A percentile compares a stretch with the other conserved stretches of the same genome.
Evolutionary conservation across 23 red algal genomes (phyloP).

Genomic region (Gracilariopsis chorda): DNA sequence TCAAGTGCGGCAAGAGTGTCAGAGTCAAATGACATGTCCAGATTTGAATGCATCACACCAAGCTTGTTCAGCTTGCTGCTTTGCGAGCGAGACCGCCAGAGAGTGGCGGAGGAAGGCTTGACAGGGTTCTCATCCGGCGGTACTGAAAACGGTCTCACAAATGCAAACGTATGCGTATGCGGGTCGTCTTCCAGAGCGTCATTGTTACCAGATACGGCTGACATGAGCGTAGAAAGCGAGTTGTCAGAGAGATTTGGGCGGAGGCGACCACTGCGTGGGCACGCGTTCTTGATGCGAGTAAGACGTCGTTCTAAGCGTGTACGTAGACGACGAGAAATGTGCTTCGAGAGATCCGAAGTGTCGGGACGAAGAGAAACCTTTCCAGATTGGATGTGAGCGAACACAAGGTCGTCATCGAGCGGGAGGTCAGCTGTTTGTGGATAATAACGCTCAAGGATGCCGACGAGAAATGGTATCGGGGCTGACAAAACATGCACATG

Average conservation of each 20-base stretch:
- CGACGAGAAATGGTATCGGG: conserved; percentile 50
- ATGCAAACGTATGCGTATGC: background rate
- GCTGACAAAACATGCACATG: conserved; percentile 16
- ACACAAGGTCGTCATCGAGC: conserved; percentile 27
- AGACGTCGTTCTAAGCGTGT: conserved; percentile 21
- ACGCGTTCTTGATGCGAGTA: conserved; percentile 20
- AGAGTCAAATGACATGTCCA: conserved; percentile 21
- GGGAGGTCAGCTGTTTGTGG: background rate
- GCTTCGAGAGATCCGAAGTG: background rate
- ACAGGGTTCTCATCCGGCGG: background rate
- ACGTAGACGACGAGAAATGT: conserved; percentile 21
- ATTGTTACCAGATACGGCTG: background rate
- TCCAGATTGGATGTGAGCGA: conserved; percentile 8
- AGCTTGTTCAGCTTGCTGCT: background rate
- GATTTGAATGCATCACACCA: background rate
- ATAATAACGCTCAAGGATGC: conserved; percentile 12
- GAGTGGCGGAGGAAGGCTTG: background rate
- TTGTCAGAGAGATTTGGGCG: background rate
- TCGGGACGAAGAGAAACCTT: conserved; percentile 6
- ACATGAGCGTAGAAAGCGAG: background rate
- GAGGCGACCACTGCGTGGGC: background rate
- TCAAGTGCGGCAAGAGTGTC: conserved; percentile 22
- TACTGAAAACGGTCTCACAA: background rate
- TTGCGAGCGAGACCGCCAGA: conserved; percentile 35
- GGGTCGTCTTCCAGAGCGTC: conserved; percentile 24